phyloP scores from a whole-genome alignment of 805 yeast genomes.

The Spathaspora arborariae region DNA sequence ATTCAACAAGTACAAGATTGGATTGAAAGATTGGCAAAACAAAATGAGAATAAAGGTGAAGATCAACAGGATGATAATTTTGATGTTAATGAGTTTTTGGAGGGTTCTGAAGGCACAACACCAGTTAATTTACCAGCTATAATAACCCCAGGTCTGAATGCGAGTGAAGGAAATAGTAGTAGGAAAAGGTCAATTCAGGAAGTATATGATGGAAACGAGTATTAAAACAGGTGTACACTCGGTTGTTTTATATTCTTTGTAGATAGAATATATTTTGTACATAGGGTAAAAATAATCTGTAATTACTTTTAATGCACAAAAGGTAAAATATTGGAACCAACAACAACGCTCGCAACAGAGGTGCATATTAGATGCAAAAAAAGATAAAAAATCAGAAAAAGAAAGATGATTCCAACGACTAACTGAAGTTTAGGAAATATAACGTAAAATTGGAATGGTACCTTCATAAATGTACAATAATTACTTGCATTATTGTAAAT shows the following conservation, averaged over 20 bases:
- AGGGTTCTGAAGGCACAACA: slow-evolving; percentile 11
- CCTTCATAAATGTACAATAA: neutral
- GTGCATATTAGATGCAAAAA: neutral
- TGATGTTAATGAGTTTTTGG: slow-evolving; percentile 30
- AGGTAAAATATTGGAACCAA: neutral
- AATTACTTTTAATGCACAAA: neutral
- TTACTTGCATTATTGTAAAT: neutral
- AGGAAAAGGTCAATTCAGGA: slow-evolving; percentile 15
- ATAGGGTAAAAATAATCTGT: neutral
- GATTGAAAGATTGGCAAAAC: slow-evolving; percentile 39
- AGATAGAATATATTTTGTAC: neutral
- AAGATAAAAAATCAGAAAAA: neutral
- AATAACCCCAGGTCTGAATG: slow-evolving; percentile 10
- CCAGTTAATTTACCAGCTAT: slow-evolving; percentile 8
- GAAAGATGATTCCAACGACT: neutral
- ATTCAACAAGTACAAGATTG: slow-evolving; percentile 56
- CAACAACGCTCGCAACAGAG: neutral
- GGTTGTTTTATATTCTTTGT: neutral
- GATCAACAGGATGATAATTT: slow-evolving; percentile 20
- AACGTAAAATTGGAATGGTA: no score
- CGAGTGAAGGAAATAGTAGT: neutral
- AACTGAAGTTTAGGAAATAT: no score
- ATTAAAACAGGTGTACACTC: neutral
- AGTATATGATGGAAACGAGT: slow-evolving; percentile 10
- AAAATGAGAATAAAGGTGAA: slow-evolving; percentile 11